A percentile compares a stretch with the other conserved stretches of the same genome.
phyloP scores from a whole-genome alignment of 2,329 filamentous ascomycete species.

The Fusarium ramigenum region DNA sequence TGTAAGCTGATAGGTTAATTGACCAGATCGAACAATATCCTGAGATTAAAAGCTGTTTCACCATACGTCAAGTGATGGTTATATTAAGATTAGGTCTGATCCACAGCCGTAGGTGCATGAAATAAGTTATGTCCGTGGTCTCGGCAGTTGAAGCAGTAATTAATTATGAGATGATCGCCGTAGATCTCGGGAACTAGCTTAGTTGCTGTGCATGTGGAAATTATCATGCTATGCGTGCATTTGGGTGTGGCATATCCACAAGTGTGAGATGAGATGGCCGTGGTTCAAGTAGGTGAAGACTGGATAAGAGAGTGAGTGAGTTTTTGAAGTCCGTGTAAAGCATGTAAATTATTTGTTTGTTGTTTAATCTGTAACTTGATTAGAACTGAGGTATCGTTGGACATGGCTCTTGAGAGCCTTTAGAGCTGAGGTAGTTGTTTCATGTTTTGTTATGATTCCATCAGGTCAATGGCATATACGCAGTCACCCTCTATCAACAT shows the following conservation, averaged over 20 bases:
- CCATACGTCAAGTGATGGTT: not conserved
- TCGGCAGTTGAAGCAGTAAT: not conserved
- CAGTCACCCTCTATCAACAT: not conserved
- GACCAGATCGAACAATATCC: conserved; percentile 19
- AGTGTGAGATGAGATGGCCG: not conserved
- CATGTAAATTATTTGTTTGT: not conserved
- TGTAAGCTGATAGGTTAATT: conserved; percentile 36
- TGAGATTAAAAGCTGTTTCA: not conserved
- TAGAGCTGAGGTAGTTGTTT: too few species aligned
- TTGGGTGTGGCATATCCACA: not conserved
- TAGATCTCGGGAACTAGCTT: conserved; percentile 24
- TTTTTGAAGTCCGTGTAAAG: not conserved
- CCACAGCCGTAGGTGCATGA: not conserved
- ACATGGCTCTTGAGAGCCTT: not conserved
- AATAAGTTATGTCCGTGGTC: not conserved
- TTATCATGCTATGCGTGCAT: not conserved
- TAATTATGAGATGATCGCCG: not conserved
- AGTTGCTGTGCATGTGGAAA: conserved; percentile 9
- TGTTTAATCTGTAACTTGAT: not conserved
- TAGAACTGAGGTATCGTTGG: not conserved
- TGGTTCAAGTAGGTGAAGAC: not conserved
- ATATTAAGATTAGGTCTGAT: not conserved
- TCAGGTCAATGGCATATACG: not conserved
- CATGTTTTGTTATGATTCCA: not conserved
- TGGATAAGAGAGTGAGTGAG: not conserved